A percentile compares a stretch with the other conserved stretches of the same genome.
phyloP scores from a whole-genome alignment of 2,329 filamentous ascomycete genomes.

The Fusarium sp. region DNA sequence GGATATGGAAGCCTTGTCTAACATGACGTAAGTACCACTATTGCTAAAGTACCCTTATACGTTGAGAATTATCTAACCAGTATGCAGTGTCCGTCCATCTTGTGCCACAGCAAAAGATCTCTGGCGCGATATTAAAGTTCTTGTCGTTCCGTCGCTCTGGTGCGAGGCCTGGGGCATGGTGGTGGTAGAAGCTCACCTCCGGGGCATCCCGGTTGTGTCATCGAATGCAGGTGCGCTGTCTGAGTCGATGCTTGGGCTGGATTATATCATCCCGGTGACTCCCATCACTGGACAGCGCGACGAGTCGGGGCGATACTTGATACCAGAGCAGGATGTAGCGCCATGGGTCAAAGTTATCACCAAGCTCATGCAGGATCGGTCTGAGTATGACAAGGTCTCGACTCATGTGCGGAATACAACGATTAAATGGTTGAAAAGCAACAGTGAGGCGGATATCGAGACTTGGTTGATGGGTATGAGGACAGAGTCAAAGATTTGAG shows the following conservation, averaged over 20 bases:
- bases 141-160: not conserved
- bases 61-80: fast-evolving
- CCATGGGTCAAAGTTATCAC: not conserved
- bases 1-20: not conserved
- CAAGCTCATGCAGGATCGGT: not conserved
- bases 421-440: not conserved
- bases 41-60: fast-evolving
- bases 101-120: not conserved
- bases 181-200: not conserved
- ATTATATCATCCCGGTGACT: not conserved
- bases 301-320: not conserved
- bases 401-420: not conserved
- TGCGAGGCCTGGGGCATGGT: constrained; percentile 5
- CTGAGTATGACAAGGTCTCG: not conserved
- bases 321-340: not conserved
- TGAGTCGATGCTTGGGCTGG: not conserved
- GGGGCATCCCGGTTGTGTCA: not conserved
- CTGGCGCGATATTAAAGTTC: not conserved
- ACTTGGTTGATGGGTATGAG: not conserved
- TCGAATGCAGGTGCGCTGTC: not conserved
- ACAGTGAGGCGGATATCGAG: not conserved
- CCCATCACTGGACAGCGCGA: not conserved
- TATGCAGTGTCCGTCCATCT: not conserved
- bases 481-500: not conserved
- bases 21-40: not conserved